A percentile compares a stretch with the other conserved stretches of the same genome.
phyloP scores from a whole-genome alignment of 1,139 yeast species.

The Yamadazyma triangularis region DNA sequence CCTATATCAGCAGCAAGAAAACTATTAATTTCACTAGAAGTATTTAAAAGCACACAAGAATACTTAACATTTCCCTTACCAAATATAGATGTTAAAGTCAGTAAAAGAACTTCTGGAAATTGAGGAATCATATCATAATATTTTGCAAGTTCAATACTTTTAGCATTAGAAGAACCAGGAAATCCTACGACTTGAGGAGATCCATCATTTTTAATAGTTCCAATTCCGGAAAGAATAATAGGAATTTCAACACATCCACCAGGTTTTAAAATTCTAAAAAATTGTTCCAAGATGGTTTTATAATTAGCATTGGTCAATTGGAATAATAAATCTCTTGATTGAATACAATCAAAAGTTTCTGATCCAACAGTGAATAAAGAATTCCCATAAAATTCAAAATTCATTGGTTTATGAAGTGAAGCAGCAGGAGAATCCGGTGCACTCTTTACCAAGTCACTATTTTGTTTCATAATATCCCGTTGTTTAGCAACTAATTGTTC shows the following conservation, averaged over 20 bases:
- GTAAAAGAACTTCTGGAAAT: slow-evolving; percentile 19
- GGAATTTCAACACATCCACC: slow-evolving; percentile 38
- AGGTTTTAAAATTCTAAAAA: slow-evolving; percentile 30
- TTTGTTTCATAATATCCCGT: slow-evolving; percentile 9
- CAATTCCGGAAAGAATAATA: slow-evolving; percentile 21
- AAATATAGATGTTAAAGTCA: slow-evolving; percentile 23
- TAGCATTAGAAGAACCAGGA: slow-evolving; percentile 13
- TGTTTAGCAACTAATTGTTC: slow-evolving; percentile 29
- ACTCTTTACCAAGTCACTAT: slow-evolving; percentile 7
- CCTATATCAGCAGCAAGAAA: slow-evolving; percentile 29
- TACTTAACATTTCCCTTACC: slow-evolving; percentile 33
- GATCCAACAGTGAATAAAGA: slow-evolving; percentile 27
- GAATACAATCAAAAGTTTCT: slow-evolving; percentile 33
- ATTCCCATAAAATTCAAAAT: slow-evolving; percentile 31
- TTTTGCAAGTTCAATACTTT: slow-evolving; percentile 15
- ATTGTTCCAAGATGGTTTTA: slow-evolving; percentile 25
- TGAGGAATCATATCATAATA: slow-evolving; percentile 24
- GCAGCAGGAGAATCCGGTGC: slow-evolving; percentile 16
- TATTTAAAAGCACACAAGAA: slow-evolving; percentile 26
- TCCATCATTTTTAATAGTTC: slow-evolving; percentile 10
- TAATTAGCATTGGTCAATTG: slow-evolving; percentile 27
- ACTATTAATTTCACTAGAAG: slow-evolving; percentile 28
- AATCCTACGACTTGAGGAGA: slow-evolving; percentile 13
- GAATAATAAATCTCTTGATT: slow-evolving; percentile 30
- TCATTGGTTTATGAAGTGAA: slow-evolving; percentile 28